Conservation (phyloP, 139 green algal species). For the Diplosphaera chodatii region DNA sequence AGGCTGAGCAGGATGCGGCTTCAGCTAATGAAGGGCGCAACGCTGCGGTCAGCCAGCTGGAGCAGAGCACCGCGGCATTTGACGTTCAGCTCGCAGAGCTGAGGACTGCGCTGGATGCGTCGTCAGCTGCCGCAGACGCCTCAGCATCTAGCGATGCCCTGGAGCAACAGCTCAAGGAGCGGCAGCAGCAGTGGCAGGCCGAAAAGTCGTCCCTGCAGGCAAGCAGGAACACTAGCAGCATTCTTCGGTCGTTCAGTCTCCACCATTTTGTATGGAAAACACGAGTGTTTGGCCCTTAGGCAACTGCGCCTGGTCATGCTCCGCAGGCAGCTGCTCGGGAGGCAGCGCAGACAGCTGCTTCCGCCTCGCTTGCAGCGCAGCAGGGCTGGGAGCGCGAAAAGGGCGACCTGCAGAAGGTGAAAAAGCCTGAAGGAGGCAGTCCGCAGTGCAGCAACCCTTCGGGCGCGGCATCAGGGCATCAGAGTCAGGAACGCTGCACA, state of each 20-base stretch:
- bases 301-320: too few species aligned
- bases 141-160: not conserved
- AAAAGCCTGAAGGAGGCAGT: too few species aligned
- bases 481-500: too few species aligned
- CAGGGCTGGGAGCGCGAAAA: not conserved
- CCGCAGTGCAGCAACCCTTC: too few species aligned
- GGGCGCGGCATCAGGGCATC: too few species aligned
- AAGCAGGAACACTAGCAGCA: too few species aligned
- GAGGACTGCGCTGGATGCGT: not conserved
- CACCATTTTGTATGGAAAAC: too few species aligned
- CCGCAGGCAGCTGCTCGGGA: not conserved
- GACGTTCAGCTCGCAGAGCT: not conserved
- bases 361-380: not conserved
- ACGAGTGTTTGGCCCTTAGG: too few species aligned
- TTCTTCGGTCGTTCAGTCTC: too few species aligned
- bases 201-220: not conserved
- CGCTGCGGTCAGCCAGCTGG: not conserved
- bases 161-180: not conserved
- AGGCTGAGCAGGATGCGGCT: too few species aligned
- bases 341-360: not conserved
- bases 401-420: not conserved
- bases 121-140: not conserved
- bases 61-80: not conserved
- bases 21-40: not conserved
- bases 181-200: slow-evolving; percentile 3